phyloP scores from a whole-genome alignment of 2,329 filamentous ascomycete species.

The Botrytis medusae region DNA sequence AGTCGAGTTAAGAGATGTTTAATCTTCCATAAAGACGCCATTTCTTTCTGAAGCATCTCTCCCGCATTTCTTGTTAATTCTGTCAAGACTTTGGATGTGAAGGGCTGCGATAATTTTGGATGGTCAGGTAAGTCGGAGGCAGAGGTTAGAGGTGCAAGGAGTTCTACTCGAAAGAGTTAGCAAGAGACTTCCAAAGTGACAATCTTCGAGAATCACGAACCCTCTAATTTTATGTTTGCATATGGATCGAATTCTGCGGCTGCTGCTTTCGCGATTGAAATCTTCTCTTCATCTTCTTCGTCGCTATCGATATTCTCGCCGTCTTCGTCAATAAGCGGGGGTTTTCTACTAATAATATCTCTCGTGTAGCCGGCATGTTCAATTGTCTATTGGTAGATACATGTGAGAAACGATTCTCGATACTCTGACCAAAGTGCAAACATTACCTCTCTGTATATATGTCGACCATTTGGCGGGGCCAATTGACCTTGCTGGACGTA shows the following conservation, averaged over 20 bases:
- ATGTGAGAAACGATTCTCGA: background rate
- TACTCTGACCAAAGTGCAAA: background rate
- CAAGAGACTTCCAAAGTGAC: background rate
- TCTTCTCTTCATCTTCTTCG: conserved; percentile 64
- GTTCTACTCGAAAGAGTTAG: conserved; percentile 49
- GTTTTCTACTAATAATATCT: conserved; percentile 72
- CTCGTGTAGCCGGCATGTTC: conserved; percentile 73
- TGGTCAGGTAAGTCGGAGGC: conserved; percentile 74
- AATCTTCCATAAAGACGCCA: conserved; percentile 68
- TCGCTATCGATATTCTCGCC: conserved; percentile 74
- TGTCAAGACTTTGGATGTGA: conserved; percentile 70
- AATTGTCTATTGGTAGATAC: conserved; percentile 54
- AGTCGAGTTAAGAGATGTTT: conserved; percentile 72
- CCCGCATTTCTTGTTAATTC: conserved; percentile 69
- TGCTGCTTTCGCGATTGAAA: conserved; percentile 55
- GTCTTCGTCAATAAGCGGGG: conserved; percentile 71
- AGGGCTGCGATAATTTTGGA: conserved; percentile 71
- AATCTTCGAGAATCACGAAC: conserved; percentile 47
- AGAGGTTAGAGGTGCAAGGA: conserved; percentile 73
- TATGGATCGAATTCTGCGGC: conserved; percentile 75
- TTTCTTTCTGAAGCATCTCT: conserved; percentile 73
- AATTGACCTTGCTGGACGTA: conserved; percentile 71
- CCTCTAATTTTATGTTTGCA: conserved; percentile 66
- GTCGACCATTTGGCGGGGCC: conserved; percentile 62
- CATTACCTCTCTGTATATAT: conserved; percentile 69